phyloP scores from a whole-genome alignment of 2,329 filamentous ascomycete species.

The Pseudogymnoascus sp. region DNA sequence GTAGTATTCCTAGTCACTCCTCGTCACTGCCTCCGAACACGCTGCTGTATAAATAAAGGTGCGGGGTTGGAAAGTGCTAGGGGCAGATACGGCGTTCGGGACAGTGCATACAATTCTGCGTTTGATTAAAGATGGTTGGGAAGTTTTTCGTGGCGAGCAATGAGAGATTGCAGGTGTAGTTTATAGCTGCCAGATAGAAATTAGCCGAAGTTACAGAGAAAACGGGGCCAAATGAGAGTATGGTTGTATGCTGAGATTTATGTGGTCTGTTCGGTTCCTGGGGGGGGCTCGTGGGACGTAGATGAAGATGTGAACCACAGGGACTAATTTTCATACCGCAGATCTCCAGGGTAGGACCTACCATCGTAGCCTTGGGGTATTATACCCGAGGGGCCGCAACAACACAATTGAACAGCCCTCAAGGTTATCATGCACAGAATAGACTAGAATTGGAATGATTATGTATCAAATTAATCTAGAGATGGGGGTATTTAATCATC shows the following conservation, averaged over 20 bases:
- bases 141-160: not conserved
- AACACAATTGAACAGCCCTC: not conserved
- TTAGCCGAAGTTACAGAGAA: not conserved
- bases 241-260: not conserved
- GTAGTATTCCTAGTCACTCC: constrained; percentile 4
- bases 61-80: not conserved
- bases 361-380: not conserved
- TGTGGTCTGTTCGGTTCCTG: not conserved
- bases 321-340: not conserved
- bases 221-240: not conserved
- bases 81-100: not conserved
- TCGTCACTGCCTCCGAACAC: not conserved
- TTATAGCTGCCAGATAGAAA: constrained; percentile 5
- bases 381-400: not conserved
- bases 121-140: not conserved
- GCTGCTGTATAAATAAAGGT: not conserved
- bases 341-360: not conserved
- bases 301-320: not conserved
- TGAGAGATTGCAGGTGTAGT: not conserved
- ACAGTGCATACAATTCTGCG: not conserved
- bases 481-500: not conserved
- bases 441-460: not conserved
- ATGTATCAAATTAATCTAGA: not conserved
- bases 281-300: not conserved
- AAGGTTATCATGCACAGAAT: not conserved